phyloP scores from a whole-genome alignment of 225 moss, liverwort and hornwort genomes.

The Marchantia paleacea region DNA sequence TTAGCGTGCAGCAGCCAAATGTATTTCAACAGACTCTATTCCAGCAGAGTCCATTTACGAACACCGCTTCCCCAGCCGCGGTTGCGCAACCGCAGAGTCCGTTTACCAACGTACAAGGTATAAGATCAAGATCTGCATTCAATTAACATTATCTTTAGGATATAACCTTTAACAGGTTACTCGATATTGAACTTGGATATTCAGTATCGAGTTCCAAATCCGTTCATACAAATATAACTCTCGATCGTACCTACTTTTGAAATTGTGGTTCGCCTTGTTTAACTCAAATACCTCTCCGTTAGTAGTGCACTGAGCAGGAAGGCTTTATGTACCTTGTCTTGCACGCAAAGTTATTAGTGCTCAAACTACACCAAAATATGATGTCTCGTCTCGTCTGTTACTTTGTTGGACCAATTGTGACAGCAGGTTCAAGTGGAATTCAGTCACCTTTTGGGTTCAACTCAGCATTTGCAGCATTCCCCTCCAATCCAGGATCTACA shows the following conservation, averaged over 20 bases:
- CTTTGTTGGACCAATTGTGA: neutral
- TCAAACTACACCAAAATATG: no score
- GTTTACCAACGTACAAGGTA: neutral
- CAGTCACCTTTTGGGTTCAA: neutral
- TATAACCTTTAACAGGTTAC: neutral
- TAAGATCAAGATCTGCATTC: neutral
- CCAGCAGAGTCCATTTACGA: conserved; percentile 15
- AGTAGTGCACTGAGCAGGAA: neutral
- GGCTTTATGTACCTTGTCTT: neutral
- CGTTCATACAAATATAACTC: neutral
- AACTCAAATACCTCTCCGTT: neutral
- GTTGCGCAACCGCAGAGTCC: neutral
- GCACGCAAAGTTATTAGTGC: neutral
- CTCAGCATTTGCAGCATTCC: neutral
- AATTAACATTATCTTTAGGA: neutral
- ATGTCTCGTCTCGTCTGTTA: neutral
- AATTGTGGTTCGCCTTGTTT: neutral
- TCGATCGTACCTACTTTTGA: neutral
- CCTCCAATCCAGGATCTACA: neutral
- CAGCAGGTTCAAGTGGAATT: neutral
- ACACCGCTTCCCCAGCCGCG: neutral
- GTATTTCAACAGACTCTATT: conserved; percentile 20
- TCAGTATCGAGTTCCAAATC: neutral
- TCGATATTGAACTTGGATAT: neutral
- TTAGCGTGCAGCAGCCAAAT: conserved; percentile 26